Conservation (phyloP, 495 filamentous ascomycete genomes). For the Aspergillus ellipticus region DNA sequence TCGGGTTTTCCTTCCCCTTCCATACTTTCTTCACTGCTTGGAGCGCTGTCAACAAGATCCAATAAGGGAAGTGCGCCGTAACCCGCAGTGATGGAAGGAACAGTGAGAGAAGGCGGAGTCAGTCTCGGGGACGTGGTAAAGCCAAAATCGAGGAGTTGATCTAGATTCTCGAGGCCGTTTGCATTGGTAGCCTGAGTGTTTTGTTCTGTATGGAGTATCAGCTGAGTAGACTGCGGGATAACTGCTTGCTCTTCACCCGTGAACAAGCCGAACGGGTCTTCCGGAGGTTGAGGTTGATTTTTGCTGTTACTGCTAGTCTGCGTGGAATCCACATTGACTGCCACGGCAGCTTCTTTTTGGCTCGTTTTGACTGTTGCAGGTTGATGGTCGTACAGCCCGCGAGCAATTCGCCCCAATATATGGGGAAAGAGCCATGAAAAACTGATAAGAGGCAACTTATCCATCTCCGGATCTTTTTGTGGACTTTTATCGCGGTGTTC, state of each 20-base stretch:
- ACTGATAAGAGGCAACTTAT: conserved; percentile 73
- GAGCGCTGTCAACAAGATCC: neutral
- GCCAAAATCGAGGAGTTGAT: conserved; percentile 21
- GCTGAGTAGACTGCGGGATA: neutral
- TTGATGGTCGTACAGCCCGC: conserved; percentile 21
- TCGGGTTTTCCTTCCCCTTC: neutral
- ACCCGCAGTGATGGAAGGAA: neutral
- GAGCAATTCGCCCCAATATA: conserved; percentile 71
- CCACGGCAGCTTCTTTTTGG: too few species aligned
- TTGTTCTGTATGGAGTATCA: neutral
- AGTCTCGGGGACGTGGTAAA: neutral
- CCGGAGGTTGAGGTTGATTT: neutral
- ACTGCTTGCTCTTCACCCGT: neutral
- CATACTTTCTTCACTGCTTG: too few species aligned
- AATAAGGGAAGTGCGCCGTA: neutral
- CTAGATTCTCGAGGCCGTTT: conserved; percentile 9
- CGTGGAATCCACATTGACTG: neutral
- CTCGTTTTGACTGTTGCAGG: neutral
- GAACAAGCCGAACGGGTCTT: conserved; percentile 17
- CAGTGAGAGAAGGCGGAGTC: neutral
- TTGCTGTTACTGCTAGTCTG: neutral
- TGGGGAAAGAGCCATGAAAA: conserved; percentile 88
- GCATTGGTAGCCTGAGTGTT: neutral
- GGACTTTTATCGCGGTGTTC: conserved; percentile 21
- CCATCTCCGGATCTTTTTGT: conserved; percentile 30